Base-by-base conservation (phyloP, 164 flowering plant species). In the Macadamia tetraphylla region DNA sequence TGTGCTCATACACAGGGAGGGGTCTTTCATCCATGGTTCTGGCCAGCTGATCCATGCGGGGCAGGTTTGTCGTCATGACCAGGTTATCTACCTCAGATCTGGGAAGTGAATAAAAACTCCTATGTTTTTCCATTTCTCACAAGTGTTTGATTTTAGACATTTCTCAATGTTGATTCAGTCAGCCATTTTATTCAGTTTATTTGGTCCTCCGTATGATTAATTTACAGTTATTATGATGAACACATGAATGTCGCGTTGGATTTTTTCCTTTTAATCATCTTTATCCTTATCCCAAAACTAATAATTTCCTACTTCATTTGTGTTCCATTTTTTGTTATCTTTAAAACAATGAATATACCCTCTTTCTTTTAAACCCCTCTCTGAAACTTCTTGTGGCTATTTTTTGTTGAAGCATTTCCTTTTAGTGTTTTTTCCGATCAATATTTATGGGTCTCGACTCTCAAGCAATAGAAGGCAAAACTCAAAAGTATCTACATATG, bases 1-100 rank as follows among this genome's bases (percentile, higher is more conserved):
- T 80, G 67, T 78, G 78, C 75, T 70, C 75, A 69, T 88, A 74
- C 75, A 78, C 90, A 86, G 87, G 87, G 76, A 53, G 71, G 73
- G 74, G 56, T 64, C 64, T 72, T 71, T 68, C 59, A 35, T 72
- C 73, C 62, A 62, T 75, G 66, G 75, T 67, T 72, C 52, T 73
- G 76, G 77, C 64, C 68, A 72, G 74, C 72, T 80, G 76, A 61
- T 80, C 75, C 79, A 52, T 74, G 73, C 60, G 46, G 55, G 70
- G 63, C 66, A 69, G 67, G 40, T 59, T 63, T n/a, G 46, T 30
- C 58, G 17, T 69, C 67, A n/a, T 58, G 67, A 65, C 69, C 32
- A 76, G 79, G 69, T 64, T 52, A 44, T 74, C 52, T 32, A 32
- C 44, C 30, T 1, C 11, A 3, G 44, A 29, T 51, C 60, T 56